phyloP scores from a whole-genome alignment of 257 asterid genomes.

The Ballota nigra region DNA sequence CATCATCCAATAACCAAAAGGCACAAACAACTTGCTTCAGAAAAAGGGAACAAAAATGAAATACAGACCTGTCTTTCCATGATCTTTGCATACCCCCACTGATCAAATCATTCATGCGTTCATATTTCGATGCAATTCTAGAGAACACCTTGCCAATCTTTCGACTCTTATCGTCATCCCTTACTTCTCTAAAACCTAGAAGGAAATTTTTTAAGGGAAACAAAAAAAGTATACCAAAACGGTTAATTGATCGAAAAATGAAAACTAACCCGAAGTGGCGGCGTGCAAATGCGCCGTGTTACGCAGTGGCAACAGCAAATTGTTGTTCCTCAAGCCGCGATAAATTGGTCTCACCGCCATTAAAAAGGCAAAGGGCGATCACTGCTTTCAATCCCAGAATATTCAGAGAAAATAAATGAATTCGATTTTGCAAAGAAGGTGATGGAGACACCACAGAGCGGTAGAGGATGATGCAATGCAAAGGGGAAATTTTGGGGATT shows the following conservation, averaged over 20 bases:
- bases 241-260: neutral
- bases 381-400: conserved; percentile 5
- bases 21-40: neutral
- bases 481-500: too few relatives aligned
- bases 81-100: conserved; percentile 88
- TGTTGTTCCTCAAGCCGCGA: conserved; percentile 49
- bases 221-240: neutral
- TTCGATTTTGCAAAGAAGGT: neutral
- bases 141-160: conserved; percentile 87
- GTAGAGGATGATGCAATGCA: neutral
- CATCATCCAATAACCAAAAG: conserved; percentile 11
- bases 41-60: neutral
- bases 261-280: conserved; percentile 76
- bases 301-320: conserved; percentile 24
- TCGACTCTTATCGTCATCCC: conserved; percentile 81
- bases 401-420: neutral
- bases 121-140: conserved; percentile 82
- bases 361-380: neutral
- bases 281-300: conserved; percentile 58
- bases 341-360: conserved; percentile 67
- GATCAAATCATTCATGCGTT: conserved; percentile 93
- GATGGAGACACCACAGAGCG: neutral
- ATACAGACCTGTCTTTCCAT: conserved; percentile 83
- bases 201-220: neutral
- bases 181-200: conserved; percentile 75